Evolutionary conservation across 1,284 basidiomycete species (phyloP), one percentile per base, ranked within the genome.

Genomic region (Microbotryum silenes-acaulis): DNA sequence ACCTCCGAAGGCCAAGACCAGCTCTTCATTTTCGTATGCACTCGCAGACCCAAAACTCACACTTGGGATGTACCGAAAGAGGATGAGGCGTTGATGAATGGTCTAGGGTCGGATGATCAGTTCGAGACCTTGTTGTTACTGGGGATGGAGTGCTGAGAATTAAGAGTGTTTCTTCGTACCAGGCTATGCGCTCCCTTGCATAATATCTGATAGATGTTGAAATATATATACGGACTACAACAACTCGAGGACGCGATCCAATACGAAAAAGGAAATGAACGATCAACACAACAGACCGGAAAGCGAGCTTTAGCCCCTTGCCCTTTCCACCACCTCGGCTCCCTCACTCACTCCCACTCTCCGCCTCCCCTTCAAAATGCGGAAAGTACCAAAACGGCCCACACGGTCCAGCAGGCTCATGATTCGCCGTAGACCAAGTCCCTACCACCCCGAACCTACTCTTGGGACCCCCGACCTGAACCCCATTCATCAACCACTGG

Each of bases 71-170:
- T 85, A n/a, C 83, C 85, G 1, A 67, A 67, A 6, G 71, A 74
- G 0, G 85, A 88, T 69, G 59, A 66, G 1, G 81, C 82, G 46
- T 73, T 88, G 59, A 73, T 87, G 48, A 73, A 73, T 2, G 86
- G 85, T 0, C 76, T 80, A 6, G 81, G 82, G 66, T 75, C 76
- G 27, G 82, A 85, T 62, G 85, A 86, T 57, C 82, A 81, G 4
- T 88, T 88, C 65, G 86, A 89, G 73, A 79, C 78, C 25, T 71
- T 88, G 42, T 73, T 89, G 49, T 72, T 89, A 20, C 8, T 47
- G 2, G 51, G 47, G 21, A n/a, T 60, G 27, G 63, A 64, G 54
- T 65, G 56, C 37, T 42, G 16, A 31, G 31, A 6, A 27, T 6
- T 27, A 6, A 27, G 5, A 27, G 27, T 27, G 4, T 37, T 14